Evolutionary conservation across 768 basidiomycete genomes (phyloP).

Genomic region (Suillus cothurnatus): DNA sequence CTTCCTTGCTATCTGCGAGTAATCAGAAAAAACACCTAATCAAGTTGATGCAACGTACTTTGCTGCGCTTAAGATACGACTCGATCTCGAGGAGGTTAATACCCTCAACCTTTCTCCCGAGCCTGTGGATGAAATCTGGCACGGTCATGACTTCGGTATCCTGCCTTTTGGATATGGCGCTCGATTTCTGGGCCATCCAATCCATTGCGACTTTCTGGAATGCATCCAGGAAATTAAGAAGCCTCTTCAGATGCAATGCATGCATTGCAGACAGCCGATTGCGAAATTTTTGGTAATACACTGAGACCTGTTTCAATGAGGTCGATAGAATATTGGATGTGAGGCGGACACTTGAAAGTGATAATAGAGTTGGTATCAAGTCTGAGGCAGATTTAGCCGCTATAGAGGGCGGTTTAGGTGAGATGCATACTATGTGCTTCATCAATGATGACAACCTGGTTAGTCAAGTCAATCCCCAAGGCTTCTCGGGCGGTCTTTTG

Average conservation of each 20-base stretch:
- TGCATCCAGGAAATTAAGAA: constrained; percentile 72
- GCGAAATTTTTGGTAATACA: constrained; percentile 78
- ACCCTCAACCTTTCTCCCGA: constrained; percentile 70
- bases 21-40: constrained; percentile 1
- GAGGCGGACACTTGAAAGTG: constrained; percentile 75
- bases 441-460: constrained; percentile 89
- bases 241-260: constrained; percentile 76
- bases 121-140: constrained; percentile 58
- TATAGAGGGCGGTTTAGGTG: not conserved
- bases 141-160: constrained; percentile 69
- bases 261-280: constrained; percentile 75
- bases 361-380: constrained; percentile 86
- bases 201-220: constrained; percentile 59
- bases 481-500: constrained; percentile 84
- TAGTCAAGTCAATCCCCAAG: constrained; percentile 80
- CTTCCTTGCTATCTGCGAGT: constrained; percentile 64
- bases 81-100: constrained; percentile 87
- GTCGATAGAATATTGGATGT: constrained; percentile 54
- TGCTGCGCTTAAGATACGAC: constrained; percentile 78
- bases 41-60: constrained; percentile 46
- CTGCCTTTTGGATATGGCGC: constrained; percentile 14
- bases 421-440: constrained; percentile 88
- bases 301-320: constrained; percentile 73
- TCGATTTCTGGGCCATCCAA: constrained; percentile 43
- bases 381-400: constrained; percentile 46